Base-by-base conservation (phyloP, 148 eudicot genomes). In the Hydrangea macrophylla region DNA sequence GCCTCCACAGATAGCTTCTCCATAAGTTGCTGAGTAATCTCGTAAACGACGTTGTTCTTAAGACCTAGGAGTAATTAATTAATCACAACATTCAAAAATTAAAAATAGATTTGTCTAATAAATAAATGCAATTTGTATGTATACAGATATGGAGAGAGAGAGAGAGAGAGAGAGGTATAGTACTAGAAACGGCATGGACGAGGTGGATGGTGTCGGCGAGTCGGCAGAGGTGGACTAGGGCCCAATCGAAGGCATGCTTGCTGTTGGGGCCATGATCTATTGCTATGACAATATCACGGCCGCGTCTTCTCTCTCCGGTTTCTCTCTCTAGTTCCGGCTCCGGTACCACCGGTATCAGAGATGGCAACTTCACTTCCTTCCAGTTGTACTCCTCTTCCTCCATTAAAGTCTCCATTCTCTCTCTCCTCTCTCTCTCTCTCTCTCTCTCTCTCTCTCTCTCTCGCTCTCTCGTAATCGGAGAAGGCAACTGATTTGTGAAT, bases 221-320 rank as follows among this genome's bases (percentile, higher is more conserved):
- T n/a, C n/a, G n/a, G n/a, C 53, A 48, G 66, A 85, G 75, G 54
- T 85, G 89, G 10, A 66, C 70, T 1, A 89, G 44, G 9, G 86
- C 87, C 96, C 96, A 92, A 82, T 92, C 89, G 64, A 92, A 92
- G 39, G 97, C 96, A 80, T 89, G 97, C 58, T 85, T 92, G 68
- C 89, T 80, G 50, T 83, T 89, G 8, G 90, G 90, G 1, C 97
- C 90, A 62, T 92, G 97, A 78, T 92, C 97, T 2, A 89, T 65
- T 20, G 92, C 96, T 13, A 92, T 72, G 0, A 92, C 33, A 7
- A 92, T 81, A 40, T 83, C 88, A 11, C 97, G 78, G 35, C 92
- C 95, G 15, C 90, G 76, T 20, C 92, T 76, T 13, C 95, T 70
- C 78, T 86, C 92, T 26, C 88, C 85, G 18, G 88, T 81, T 58